Evolutionary conservation across 2,329 filamentous ascomycete species (phyloP), one percentile per base, ranked within the genome.

Genomic region (Exserohilum turcica): DNA sequence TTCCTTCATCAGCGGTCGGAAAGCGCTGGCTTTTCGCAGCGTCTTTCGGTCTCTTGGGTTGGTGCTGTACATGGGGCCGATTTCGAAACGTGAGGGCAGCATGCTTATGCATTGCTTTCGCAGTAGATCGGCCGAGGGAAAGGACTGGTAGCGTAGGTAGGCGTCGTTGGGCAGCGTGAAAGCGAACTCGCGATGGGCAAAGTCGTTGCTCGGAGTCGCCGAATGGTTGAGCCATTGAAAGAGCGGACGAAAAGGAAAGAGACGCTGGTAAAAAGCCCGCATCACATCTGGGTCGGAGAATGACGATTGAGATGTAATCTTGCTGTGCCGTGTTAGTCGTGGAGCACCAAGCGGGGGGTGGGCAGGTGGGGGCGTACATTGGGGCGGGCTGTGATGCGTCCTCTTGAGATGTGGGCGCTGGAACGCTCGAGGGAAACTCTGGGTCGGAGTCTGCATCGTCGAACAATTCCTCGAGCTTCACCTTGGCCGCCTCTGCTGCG

Each of bases 201-300:
- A 97, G 76, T 97, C 92, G 61, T 87, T 88, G 4, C 89, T 88
- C 0, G 94, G 92, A 6, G 86, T 86, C 6, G 91, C 88, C 48
- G 90, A 91, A 76, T 97, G 94, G 72, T 97, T 99, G 42, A 99
- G 85, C 94, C 94, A 99, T 74, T 97, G 92, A 77, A 97, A 99
- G 16, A 97, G 86, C 57, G 91, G 89, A 54, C 92, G 86, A 82
- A 96, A 99, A 4, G 94, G 94, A 67, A 97, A 97, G 32, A 99
- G 82, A 42, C 94, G 90, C 71, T 96, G 90, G 74, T 99, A 99
- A 78, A 97, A 99, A 60, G 89, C 90, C 66, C 90, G 86, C 86
- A 97, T 92, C 9, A 95, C 84, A 68, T 92, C 90, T 1, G 90
- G 86, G 63, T 96, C 91, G 33, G 86, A 89, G 36, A 65, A 76